Conservation (phyloP, 2,329 filamentous ascomycete species). For the Hypoxylon sp. region DNA sequence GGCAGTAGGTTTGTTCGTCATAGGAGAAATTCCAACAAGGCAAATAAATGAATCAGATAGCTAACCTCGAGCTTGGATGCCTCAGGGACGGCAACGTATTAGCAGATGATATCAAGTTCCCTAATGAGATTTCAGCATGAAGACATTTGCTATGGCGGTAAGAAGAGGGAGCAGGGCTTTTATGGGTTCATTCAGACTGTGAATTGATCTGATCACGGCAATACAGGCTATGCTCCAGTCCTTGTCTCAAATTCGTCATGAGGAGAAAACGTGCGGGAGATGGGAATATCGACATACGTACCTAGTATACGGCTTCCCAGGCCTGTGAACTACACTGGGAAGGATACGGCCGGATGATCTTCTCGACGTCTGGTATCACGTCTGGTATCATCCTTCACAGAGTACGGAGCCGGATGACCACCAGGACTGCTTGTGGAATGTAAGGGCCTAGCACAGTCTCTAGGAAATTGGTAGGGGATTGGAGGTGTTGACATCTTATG, state of each 20-base stretch:
- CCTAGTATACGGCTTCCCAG: background rate
- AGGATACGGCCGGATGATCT: background rate
- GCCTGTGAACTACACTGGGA: too few relatives aligned
- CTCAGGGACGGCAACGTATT: background rate
- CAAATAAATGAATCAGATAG: background rate
- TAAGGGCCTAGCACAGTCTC: background rate
- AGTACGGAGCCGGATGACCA: background rate
- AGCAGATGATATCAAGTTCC: background rate
- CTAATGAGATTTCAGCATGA: background rate
- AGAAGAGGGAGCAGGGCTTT: background rate
- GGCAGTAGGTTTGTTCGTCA: conserved; percentile 8
- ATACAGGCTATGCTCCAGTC: too few relatives aligned
- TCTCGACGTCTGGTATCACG: background rate
- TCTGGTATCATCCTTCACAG: background rate
- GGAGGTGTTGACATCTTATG: background rate
- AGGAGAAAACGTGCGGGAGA: background rate
- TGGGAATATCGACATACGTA: too few relatives aligned
- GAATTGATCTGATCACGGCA: background rate
- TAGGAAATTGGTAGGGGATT: background rate
- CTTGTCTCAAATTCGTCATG: too few relatives aligned
- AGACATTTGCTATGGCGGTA: background rate
- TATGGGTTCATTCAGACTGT: background rate
- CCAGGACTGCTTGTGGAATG: background rate
- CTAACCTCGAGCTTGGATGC: background rate
- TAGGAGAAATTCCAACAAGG: background rate